Evolutionary conservation across 2,329 filamentous ascomycete genomes (phyloP), one percentile per base, ranked within the genome.

Genomic region (Fusarium brevicatenulatum): DNA sequence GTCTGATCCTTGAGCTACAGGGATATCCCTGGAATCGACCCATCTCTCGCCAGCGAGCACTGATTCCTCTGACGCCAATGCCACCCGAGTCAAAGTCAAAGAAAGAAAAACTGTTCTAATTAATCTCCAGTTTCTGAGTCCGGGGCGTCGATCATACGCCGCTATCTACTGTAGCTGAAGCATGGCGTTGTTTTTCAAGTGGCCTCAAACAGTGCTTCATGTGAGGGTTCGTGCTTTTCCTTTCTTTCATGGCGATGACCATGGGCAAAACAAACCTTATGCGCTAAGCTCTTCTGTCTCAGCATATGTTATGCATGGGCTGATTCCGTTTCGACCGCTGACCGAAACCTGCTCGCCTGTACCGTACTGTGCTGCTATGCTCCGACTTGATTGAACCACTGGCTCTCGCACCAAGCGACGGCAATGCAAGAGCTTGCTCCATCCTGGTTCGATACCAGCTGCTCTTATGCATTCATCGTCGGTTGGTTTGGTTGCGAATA

Each of bases 141-240:
- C 67, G 72, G 76, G 68, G 72, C 74, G 76, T 76, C 76, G 76
- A 77, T 77, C 76, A 75, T 71, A 74, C 76, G 76, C 71, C 65
- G 34, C 50, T 28, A 74, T 70, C 68, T 69, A 72, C 68, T 77
- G 66, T 75, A 76, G 56, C 68, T 78, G 76, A 77, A 56, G 76
- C 75, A 75, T 68, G 65, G 70, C 64, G 64, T 50, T 39, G 65
- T 60, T 57, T 57, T 34, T 34, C 7, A 15, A 5, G 11, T 49
- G 54, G 39, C 55, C 55, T 69, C 44, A 63, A 63, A 71, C 66
- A 62, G 57, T 72, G 71, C 66, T 49, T 69, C 60, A 69, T 57
- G 55, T 57, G 55, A 68, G 50, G 52, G 66, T 53, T 54, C 54
- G 66, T 44, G 49, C 55, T 54, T 57, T 56, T 44, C 16, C 16